phyloP scores from a whole-genome alignment of 2,329 filamentous ascomycete species.

The Monosporascus cannonballus region DNA sequence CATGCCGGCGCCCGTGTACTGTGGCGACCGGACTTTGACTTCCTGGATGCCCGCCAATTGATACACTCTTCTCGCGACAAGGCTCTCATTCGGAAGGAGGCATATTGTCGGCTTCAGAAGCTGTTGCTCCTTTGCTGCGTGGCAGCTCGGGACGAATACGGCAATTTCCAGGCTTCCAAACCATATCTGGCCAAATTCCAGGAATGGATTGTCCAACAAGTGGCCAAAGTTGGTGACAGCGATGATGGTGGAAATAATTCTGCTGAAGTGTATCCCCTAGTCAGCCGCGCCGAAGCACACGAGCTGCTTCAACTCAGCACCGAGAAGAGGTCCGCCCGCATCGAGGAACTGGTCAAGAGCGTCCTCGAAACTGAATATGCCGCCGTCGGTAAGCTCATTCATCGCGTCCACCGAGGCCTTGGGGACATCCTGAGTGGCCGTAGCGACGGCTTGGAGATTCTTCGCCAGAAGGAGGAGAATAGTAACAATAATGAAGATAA shows the following conservation, averaged over 20 bases:
- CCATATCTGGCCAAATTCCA: background rate
- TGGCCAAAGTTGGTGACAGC: background rate
- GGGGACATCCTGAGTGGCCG: background rate
- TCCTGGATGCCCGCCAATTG: conserved; percentile 1
- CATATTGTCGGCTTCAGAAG: background rate
- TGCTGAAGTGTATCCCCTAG: background rate
- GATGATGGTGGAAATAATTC: background rate
- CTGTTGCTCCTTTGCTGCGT: background rate
- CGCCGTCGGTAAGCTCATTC: conserved; percentile 1
- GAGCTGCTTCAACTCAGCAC: background rate
- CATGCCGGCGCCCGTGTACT: conserved; percentile 3
- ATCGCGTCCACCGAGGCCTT: background rate
- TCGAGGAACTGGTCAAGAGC: background rate
- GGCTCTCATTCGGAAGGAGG: background rate
- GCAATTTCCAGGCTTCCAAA: too few relatives aligned
- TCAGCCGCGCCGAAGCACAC: background rate
- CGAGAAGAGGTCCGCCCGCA: background rate
- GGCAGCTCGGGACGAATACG: background rate
- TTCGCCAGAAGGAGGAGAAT: background rate
- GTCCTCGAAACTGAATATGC: conserved; percentile 5
- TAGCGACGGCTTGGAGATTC: background rate
- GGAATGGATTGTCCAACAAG: background rate
- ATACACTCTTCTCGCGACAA: background rate
- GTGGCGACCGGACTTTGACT: conserved; percentile 10
- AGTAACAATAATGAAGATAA: too few relatives aligned